Percentiles rank a stretch among this genome's conserved stretches.
phyloP scores from a whole-genome alignment of 2,329 filamentous ascomycete genomes.

The Fusarium dlaminii region DNA sequence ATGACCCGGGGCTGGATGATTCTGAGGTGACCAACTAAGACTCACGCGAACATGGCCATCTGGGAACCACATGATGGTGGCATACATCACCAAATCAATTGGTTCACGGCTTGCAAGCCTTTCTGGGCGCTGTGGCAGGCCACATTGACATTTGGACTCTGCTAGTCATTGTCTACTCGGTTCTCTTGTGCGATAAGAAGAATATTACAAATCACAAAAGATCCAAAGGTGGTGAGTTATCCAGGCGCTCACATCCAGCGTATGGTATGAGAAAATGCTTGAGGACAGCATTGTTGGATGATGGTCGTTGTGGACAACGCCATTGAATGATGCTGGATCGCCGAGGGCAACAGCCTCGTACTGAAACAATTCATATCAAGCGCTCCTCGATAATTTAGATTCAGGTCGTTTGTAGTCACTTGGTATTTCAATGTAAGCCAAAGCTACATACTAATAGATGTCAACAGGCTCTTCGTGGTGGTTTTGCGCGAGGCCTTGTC shows the following conservation, averaged over 20 bases:
- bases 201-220: no score
- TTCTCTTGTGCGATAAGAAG: not conserved
- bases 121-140: not conserved
- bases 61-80: not conserved
- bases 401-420: not conserved
- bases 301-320: not conserved
- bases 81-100: not conserved
- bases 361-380: not conserved
- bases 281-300: not conserved
- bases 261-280: not conserved
- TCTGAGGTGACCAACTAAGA: not conserved
- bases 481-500: not conserved
- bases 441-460: not conserved
- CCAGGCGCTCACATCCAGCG: no score
- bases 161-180: not conserved
- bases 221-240: not conserved
- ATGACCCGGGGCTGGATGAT: not conserved
- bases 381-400: no score
- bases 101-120: no score
- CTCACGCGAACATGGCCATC: not conserved
- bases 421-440: not conserved
- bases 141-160: not conserved
- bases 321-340: not conserved
- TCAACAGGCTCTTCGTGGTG: not conserved
- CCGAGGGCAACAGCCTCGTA: not conserved